phyloP scores from a whole-genome alignment of 2,329 filamentous ascomycete species.

The Colletotrichum brevisporum region DNA sequence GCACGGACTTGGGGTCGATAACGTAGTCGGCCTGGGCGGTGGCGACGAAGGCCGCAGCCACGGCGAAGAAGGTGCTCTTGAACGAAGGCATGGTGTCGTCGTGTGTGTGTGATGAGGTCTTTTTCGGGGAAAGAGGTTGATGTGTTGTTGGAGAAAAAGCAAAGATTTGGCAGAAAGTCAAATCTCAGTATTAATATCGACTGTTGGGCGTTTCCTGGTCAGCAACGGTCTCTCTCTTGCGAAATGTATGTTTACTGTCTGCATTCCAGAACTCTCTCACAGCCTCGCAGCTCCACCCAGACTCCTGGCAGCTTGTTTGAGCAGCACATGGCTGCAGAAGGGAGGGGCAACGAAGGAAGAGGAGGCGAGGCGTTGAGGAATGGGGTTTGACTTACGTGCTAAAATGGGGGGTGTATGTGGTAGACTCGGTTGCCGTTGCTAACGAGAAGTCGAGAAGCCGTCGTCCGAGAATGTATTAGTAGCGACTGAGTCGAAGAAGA shows the following conservation, averaged over 20 bases:
- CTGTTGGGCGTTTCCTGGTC: constrained; percentile 37
- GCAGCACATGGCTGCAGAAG: constrained; percentile 8
- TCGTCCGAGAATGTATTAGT: constrained; percentile 17
- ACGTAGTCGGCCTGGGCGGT: constrained; percentile 69
- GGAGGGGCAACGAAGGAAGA: neutral
- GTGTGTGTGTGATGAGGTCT: neutral
- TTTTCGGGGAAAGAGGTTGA: no score
- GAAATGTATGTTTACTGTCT: neutral
- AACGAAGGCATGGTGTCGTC: constrained; percentile 66
- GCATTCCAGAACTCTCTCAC: constrained; percentile 39
- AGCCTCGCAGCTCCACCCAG: constrained; percentile 13
- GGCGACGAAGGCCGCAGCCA: constrained; percentile 66
- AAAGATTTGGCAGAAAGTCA: neutral
- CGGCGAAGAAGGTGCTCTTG: constrained; percentile 66
- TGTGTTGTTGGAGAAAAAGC: constrained; percentile 10
- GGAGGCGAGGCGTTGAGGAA: constrained; percentile 22
- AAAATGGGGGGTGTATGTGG: neutral
- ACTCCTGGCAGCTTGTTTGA: constrained; percentile 12
- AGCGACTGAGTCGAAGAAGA: constrained; percentile 11
- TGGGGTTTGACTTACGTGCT: constrained; percentile 31
- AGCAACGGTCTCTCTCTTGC: constrained; percentile 18
- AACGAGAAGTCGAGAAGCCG: constrained; percentile 1
- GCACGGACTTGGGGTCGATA: constrained; percentile 75
- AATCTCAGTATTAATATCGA: constrained; percentile 16
- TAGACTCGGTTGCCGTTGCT: constrained; percentile 21